Base-by-base conservation (phyloP, 164 flowering plant species). In the Hamamelis virginiana region DNA sequence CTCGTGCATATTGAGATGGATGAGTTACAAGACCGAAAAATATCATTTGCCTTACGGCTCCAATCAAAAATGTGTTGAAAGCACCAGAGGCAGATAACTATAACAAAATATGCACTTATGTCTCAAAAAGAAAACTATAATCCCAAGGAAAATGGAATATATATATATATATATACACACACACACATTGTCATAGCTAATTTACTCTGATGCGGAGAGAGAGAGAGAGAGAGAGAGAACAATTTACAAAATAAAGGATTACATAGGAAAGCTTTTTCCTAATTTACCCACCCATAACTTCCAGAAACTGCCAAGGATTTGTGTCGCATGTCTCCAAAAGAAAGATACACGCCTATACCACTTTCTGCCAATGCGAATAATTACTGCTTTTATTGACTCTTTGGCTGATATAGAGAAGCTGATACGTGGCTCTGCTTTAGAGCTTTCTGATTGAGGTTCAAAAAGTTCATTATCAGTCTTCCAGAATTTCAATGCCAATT, bases 231-330 rank as follows among this genome's bases (percentile, higher is more conserved):
- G 22, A 22, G 10, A 56, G 59, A 6, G 9, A 22, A 4, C 9
- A 9, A 12, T 18, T 18, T 5, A 52, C 21, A 52, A 18, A 4
- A 52, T 4, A 18, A 52, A 43, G 18, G 15, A 25, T 22, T 14
- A 33, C 4, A 33, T 33, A 1, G 28, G 21, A n/a, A 64, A 41
- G 26, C 2, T 16, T 56, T 38, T 45, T 70, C 59, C 18, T 57
- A 45, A 59, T 19, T 52, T 69, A 79, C 97, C 81, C 74, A 91
- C 94, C 92, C 91, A 85, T 69, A 91, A n/a, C 72, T 82, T 82
- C 68, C 52, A 67, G 71, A 85, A 73, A 75, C 81, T 74, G 64
- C 78, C 57, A 15, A 85, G 59, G 28, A 87, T 66, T 50, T 76
- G 82, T 59, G 56, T 77, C 43, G 69, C 73, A 65, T 82, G 78